Percentiles rank a stretch among this genome's conserved stretches.
These are phyloP conservation scores for Penicillium sp. DNA, from an alignment of 2,329 filamentous ascomycete genomes.

Conservation along the genomic window DNA sequence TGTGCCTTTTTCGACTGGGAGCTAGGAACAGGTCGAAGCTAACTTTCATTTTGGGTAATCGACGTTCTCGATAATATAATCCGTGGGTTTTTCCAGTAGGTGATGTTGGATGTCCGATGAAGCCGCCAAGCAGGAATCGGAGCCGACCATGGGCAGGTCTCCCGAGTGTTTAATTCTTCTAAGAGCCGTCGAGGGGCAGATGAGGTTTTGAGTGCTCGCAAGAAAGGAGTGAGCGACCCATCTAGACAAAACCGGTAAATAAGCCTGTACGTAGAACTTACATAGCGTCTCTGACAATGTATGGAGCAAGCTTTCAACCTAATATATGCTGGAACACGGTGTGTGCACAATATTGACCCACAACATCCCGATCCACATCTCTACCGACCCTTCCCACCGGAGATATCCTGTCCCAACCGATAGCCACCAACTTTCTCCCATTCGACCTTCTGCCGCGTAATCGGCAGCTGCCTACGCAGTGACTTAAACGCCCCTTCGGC, in stretches of 20 bases:
- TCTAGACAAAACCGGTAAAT: too few relatives aligned
- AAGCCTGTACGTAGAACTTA: background rate
- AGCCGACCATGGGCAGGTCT: too few relatives aligned
- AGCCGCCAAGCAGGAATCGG: background rate
- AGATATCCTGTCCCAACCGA: constrained; percentile 79
- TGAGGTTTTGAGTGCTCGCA: too few relatives aligned
- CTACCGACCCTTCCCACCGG: constrained; percentile 61
- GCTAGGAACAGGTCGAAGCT: background rate
- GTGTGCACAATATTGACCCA: background rate
- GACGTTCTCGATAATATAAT: background rate
- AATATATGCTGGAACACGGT: background rate
- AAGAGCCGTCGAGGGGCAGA: too few relatives aligned
- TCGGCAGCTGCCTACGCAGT: constrained; percentile 86
- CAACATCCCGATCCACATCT: background rate
- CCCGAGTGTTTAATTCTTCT: too few relatives aligned
- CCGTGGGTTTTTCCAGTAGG: background rate
- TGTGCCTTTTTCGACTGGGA: background rate
- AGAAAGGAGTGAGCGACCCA: too few relatives aligned
- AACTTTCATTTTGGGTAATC: background rate
- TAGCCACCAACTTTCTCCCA: constrained; percentile 99
- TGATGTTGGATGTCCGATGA: background rate
- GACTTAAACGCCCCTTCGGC: constrained; percentile 96
- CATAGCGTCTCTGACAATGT: background rate
- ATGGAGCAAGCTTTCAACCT: background rate
- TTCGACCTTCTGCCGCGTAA: constrained; percentile 98